Percentiles rank a stretch among this genome's conserved stretches.
Conservation (phyloP, 805 yeast species). For the Metahyphopichia silvanorum region DNA sequence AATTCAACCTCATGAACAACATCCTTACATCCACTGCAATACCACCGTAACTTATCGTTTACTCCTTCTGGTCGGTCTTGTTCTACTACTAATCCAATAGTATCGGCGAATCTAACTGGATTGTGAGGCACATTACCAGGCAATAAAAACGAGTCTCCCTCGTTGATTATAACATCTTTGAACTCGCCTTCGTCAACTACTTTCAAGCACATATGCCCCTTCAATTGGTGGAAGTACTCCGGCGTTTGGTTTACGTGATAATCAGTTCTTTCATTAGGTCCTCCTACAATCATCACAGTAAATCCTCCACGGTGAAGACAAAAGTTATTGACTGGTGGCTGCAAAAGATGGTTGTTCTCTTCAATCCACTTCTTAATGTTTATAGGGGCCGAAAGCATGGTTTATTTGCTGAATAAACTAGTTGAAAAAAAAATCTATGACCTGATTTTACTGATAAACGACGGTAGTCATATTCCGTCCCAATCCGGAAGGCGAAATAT, state of each 20-base stretch:
- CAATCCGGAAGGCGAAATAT: neutral
- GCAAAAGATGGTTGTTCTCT: conserved; percentile 69
- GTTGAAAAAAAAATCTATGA: conserved; percentile 1
- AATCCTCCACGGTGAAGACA: conserved; percentile 90
- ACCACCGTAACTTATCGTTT: conserved; percentile 79
- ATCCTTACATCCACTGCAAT: conserved; percentile 66
- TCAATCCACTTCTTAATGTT: conserved; percentile 77
- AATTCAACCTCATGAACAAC: conserved; percentile 68
- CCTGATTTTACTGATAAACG: neutral
- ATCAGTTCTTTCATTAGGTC: conserved; percentile 92
- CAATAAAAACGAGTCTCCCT: conserved; percentile 84
- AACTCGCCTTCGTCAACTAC: conserved; percentile 75
- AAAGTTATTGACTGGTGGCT: conserved; percentile 91
- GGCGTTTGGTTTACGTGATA: conserved; percentile 94
- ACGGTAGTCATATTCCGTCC: too few species aligned
- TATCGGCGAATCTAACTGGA: conserved; percentile 81
- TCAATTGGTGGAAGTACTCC: conserved; percentile 86
- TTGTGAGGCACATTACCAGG: conserved; percentile 87
- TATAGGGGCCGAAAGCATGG: conserved; percentile 64
- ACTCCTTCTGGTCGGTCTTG: conserved; percentile 79
- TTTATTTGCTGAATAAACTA: neutral
- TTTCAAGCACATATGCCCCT: conserved; percentile 79
- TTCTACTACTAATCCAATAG: conserved; percentile 88
- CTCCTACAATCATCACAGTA: conserved; percentile 94
- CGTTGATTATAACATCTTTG: conserved; percentile 68